Conservation (phyloP, 2,329 filamentous ascomycete genomes). For the Monilinia aucupariae region DNA sequence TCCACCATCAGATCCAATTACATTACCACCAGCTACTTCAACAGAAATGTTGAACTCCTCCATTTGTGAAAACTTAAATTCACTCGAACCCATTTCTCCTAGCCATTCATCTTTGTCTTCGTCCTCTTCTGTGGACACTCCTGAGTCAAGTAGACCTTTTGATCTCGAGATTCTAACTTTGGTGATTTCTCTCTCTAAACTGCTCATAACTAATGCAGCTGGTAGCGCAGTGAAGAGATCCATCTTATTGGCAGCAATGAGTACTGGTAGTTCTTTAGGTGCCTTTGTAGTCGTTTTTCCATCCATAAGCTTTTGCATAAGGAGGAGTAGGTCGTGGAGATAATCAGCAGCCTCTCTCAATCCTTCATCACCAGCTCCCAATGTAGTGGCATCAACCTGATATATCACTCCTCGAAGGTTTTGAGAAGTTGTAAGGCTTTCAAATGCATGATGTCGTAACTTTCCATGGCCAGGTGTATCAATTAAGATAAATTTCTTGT, state of each 20-base stretch:
- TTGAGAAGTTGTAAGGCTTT: constrained; percentile 41
- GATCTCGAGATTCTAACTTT: constrained; percentile 70
- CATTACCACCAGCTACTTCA: constrained; percentile 71
- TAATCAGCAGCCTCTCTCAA: constrained; percentile 74
- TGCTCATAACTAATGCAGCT: constrained; percentile 64
- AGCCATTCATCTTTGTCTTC: constrained; percentile 80
- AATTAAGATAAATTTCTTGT: constrained; percentile 68
- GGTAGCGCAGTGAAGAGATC: constrained; percentile 93
- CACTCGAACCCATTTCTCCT: constrained; percentile 70
- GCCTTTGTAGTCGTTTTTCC: constrained; percentile 50
- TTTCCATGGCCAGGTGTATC: constrained; percentile 97
- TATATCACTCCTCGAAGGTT: constrained; percentile 73
- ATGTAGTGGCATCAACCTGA: constrained; percentile 75
- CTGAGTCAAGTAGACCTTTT: constrained; percentile 77
- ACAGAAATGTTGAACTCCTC: constrained; percentile 76
- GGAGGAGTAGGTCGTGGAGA: constrained; percentile 81
- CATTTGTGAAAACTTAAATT: constrained; percentile 77
- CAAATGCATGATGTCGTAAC: constrained; percentile 66
- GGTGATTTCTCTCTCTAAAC: constrained; percentile 75
- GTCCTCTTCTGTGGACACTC: constrained; percentile 54
- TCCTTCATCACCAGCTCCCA: constrained; percentile 50
- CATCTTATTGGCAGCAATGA: constrained; percentile 90
- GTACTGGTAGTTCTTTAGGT: constrained; percentile 60
- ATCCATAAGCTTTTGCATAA: constrained; percentile 68
- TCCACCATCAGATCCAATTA: constrained; percentile 54